Evolutionary conservation across 2,329 filamentous ascomycete species (phyloP), one percentile per base, ranked within the genome.

Genomic region (Phialophora tarda): DNA sequence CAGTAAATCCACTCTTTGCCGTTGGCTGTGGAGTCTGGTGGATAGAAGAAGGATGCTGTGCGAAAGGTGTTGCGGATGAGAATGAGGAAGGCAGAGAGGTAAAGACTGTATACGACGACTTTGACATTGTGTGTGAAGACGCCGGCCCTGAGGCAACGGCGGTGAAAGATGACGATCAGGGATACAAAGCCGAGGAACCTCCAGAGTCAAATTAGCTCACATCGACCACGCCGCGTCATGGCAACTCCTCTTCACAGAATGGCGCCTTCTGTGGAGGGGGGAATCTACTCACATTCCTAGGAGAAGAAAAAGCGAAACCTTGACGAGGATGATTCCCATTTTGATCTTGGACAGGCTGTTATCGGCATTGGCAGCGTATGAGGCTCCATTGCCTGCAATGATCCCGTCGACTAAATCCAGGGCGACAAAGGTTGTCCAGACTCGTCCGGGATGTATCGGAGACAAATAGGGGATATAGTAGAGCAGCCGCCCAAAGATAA

Each of bases 371-470:
- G 65, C 65, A 11, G 67, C 67, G 17, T 62, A 59, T 4, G 67
- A 59, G 6, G 68, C 71, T 11, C 85, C 85, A 59, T 83, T 83
- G 5, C 77, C 82, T 23, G 84, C 84, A 2, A 87, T 76, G 8
- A 66, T 66, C 62, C 80, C 79, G 47, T 88, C 81, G 0, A 82
- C 75, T 1, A 77, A 73, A 44, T 87, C 84, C 10, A 85, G 77
- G 1, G 82, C 77, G 41, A 89, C 77, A 68, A 89, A 85, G 3
- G 82, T 82, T 68, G 86, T 88, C 70, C 88, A 85, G 4, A 88
- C 80, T 3, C 85, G 81, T 2, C 84, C 84, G 0, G 85, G 85
- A 69, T 86, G 84, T 38, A 86, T 80, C 0, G 78, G 77, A 0
- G 75, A 74, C 47, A 82, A 79, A 65, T 86, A 86, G 3, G 83